Base-by-base conservation (phyloP, 345 rosid genomes). In the Populus pruinosa region DNA sequence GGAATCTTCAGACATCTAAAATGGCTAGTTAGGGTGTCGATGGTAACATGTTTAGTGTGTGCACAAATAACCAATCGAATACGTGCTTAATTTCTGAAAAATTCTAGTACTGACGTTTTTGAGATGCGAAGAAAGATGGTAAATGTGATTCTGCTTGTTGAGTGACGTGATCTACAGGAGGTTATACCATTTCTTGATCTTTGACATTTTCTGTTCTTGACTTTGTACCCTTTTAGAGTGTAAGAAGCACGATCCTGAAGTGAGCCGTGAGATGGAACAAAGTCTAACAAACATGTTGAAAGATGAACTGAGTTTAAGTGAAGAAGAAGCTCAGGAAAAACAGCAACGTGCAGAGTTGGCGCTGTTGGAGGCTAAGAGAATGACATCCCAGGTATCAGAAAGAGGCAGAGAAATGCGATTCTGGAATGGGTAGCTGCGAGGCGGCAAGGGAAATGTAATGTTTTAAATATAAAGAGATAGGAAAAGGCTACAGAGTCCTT, bases 381-480 rank as follows among this genome's bases (percentile, higher is more conserved):
- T 88, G 39, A 83, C 93, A 10, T 90, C 89, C 21, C 90, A 91
- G n/a, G 78, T 91, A 84, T 76, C 89, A 86, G 71, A 88, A 91
- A 84, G 91, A 88, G 62, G 91, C 92, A 47, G 96, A 88, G 73
- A 91, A 90, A 74, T 91, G 96, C 84, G 86, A 85, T 64, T 83
- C 84, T 75, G 93, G 93, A 29, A 88, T 91, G 90, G 91, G 87
- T 78, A 91, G 93, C 21, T 91, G 96, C 62, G 93, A 90, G 78
- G 87, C 73, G 73, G 92, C 89, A 29, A 85, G 93, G 76, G 91
- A n/a, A n/a, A n/a, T n/a, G n/a, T n/a, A n/a, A n/a, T n/a, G n/a
- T n/a, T n/a, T n/a, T n/a, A n/a, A n/a, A n/a, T n/a, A n/a, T n/a
- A n/a, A n/a, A n/a, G n/a, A n/a, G n/a, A n/a, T n/a, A n/a, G n/a